Base-by-base conservation (phyloP, 768 basidiomycete genomes). In the Serendipita sp. region DNA sequence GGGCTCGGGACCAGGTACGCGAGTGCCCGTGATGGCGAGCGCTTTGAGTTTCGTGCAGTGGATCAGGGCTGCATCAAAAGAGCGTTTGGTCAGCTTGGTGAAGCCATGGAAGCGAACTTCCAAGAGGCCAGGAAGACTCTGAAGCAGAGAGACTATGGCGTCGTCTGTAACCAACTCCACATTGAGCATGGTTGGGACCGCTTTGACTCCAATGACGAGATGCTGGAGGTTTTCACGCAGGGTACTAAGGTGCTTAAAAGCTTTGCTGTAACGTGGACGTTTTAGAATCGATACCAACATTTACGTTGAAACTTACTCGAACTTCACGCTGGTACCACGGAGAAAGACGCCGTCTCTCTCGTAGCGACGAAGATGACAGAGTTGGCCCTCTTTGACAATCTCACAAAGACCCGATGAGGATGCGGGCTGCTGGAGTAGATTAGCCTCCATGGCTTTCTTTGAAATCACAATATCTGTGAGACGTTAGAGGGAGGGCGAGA, bases 151-250 rank as follows among this genome's bases (percentile, higher is more conserved):
- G 27, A 60, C 33, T n/a, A 60, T 29, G 18, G 55, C 55, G 11
- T 60, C 55, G 55, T 60, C 55, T 29, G 33, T 8, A 27, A 60
- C 55, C 2, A 60, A 36, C 16, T 60, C 55, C 16, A 60, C 55
- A 36, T 23, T 33, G 11, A 60, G 27, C 36, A 60, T 37, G 11
- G 16, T 31, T n/a, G 55, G 55, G 18, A 60, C 34, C 4, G 55
- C 27, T n/a, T 60, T 60, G 36, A 36, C n/a, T 23, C 55, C 55
- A 27, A 60, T 60, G 55, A 60, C 55, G 16, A 60, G 33, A 60
- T 60, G 55, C 34, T 60, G 55, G 18, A 60, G 55, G 36, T 60
- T 60, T 11, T 60, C 55, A 60, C 55, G 55, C 55, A 60, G 27
- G 27, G 27, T 34, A 60, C 55, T 36, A n/a, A 60, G 55, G 34